Evolutionary conservation across 2,329 filamentous ascomycete genomes (phyloP).

Genomic region (Malbranchea zuffiana): DNA sequence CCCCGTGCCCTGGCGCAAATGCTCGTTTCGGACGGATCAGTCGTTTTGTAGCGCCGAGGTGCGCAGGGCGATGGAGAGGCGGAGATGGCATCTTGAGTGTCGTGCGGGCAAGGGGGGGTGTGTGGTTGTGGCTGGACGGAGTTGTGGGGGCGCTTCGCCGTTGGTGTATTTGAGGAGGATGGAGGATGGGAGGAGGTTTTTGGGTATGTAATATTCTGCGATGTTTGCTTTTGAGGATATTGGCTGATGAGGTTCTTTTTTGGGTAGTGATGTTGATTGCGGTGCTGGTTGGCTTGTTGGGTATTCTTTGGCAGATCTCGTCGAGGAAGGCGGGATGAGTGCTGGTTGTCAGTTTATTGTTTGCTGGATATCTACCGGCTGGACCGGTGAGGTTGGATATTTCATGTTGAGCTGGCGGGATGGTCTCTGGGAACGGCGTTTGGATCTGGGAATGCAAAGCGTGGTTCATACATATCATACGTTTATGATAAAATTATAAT

Average conservation of each 20-base stretch:
- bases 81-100: constrained; percentile 34
- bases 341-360: background rate
- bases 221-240: background rate
- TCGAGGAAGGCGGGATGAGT: background rate
- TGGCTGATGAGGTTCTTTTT: background rate
- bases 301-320: constrained; percentile 6
- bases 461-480: no score
- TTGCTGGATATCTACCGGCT: background rate
- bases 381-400: background rate
- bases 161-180: background rate
- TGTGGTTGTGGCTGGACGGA: constrained; percentile 19
- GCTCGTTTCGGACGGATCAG: constrained; percentile 33
- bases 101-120: constrained; percentile 24
- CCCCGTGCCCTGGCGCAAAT: constrained; percentile 49
- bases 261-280: constrained; percentile 8
- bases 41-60: constrained; percentile 34
- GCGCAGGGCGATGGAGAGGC: constrained; percentile 31
- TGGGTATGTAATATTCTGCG: constrained; percentile 1
- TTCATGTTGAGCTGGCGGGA: background rate
- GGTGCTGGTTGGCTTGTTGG: constrained; percentile 9
- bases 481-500: no score
- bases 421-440: background rate
- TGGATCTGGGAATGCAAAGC: constrained; percentile 1
- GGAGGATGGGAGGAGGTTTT: background rate
- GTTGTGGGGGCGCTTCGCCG: constrained; percentile 2